Percentiles rank a stretch among this genome's conserved stretches.
Evolutionary conservation across 768 basidiomycete genomes (phyloP).

Genomic region (Mrakia frigida): DNA sequence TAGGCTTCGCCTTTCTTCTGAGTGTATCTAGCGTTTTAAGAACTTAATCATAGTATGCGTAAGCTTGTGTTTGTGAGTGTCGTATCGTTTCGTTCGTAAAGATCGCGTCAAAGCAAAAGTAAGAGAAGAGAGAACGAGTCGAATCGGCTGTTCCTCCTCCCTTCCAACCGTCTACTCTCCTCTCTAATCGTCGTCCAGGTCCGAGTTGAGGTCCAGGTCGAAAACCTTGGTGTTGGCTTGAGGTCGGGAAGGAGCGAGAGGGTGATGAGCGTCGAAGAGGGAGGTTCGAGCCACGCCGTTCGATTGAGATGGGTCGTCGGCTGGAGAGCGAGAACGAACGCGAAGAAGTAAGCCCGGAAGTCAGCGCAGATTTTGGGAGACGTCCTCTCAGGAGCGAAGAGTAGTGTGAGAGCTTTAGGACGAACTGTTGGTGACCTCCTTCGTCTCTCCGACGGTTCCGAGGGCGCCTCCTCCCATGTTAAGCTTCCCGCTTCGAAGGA

Average conservation of each 20-base stretch:
- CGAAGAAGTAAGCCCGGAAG: background rate
- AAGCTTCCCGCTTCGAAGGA: constrained; percentile 28
- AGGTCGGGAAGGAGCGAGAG: background rate
- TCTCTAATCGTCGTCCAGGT: constrained; percentile 15
- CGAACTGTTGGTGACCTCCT: background rate
- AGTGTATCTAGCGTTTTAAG: too few relatives aligned
- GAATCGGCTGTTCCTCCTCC: too few relatives aligned
- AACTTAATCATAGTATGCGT: too few relatives aligned
- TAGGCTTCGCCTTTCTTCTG: too few relatives aligned
- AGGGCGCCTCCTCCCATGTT: constrained; percentile 9
- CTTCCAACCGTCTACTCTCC: background rate
- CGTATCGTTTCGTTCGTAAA: background rate
- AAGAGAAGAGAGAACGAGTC: too few relatives aligned
- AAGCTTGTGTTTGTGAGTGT: too few relatives aligned
- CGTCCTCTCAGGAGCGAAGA: too few relatives aligned
- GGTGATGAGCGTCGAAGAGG: constrained; percentile 6
- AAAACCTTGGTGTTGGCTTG: constrained; percentile 1
- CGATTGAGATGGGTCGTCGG: background rate
- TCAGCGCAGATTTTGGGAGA: too few relatives aligned
- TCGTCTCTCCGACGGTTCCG: constrained; percentile 25
- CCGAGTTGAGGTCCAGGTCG: constrained; percentile 28
- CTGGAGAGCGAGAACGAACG: background rate
- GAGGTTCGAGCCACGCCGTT: background rate
- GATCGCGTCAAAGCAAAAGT: background rate
- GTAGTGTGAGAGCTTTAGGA: background rate